Conservation (phyloP, 31 red algal genomes). For the Odonthalia washingtoniensis region DNA sequence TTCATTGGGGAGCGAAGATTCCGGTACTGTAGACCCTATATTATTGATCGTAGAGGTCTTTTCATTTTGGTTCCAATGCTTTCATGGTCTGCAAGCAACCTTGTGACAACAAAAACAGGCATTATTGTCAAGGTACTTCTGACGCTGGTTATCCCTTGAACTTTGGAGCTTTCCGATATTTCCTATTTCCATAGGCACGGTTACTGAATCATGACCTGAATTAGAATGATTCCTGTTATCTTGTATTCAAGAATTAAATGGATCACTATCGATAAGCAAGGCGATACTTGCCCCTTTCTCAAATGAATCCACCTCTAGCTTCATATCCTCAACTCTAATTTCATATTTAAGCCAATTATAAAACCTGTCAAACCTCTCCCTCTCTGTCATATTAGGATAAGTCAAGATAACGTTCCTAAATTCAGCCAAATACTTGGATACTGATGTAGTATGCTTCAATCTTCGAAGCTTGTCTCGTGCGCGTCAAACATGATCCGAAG, state of each 20-base stretch:
- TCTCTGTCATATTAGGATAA: background rate
- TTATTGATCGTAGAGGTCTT: background rate
- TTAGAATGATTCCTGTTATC: no score
- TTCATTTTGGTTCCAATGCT: constrained; percentile 20
- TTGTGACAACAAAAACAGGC: constrained; percentile 37
- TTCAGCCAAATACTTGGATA: background rate
- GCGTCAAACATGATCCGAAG: background rate
- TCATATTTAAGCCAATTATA: background rate
- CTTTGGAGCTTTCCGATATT: no score
- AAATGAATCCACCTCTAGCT: background rate
- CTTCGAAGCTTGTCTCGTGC: background rate
- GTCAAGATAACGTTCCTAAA: background rate
- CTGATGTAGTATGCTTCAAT: background rate
- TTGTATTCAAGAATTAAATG: no score
- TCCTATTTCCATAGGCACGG: no score
- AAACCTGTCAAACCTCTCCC: background rate
- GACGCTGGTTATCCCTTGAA: no score
- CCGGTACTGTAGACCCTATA: background rate
- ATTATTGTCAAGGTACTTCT: no score
- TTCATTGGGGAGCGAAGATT: no score
- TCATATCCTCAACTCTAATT: background rate
- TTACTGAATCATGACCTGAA: no score
- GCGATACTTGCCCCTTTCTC: background rate
- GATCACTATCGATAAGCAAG: background rate
- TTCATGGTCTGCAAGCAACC: constrained; percentile 28